Conservation (phyloP, 148 eudicot species). For the Persicaria maculosa region DNA sequence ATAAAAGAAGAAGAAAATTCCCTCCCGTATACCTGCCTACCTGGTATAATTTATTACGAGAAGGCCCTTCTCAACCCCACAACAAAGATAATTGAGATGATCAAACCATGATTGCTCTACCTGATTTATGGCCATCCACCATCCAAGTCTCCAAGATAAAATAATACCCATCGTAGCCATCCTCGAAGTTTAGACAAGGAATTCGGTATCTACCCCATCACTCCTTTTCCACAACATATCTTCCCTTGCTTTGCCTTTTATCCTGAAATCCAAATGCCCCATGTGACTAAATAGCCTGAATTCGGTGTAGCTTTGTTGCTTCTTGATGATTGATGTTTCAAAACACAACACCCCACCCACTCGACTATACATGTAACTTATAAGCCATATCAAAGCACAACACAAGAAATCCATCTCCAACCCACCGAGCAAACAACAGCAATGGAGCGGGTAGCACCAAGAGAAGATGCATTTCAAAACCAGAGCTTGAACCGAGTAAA, state of each 20-base stretch:
- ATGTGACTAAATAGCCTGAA: not conserved
- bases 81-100: not conserved
- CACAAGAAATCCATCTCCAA: not conserved
- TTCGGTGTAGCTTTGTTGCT: not conserved
- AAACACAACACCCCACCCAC: not conserved
- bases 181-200: not conserved
- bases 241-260: not conserved
- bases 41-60: not conserved
- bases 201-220: not conserved
- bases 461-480: not conserved
- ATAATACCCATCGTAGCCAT: not conserved
- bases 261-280: not conserved
- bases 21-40: not conserved
- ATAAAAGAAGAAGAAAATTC: not conserved
- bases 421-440: not conserved
- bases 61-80: not conserved
- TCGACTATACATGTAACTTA: not conserved
- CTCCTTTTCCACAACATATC: not conserved
- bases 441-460: constrained; percentile 1
- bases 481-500: not conserved
- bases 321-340: not conserved
- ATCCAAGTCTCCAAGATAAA: constrained; percentile 7
- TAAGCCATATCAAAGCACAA: not conserved
- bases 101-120: not conserved
- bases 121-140: constrained; percentile 9